A percentile compares a stretch with the other conserved stretches of the same genome.
These are phyloP conservation scores for Solanum aculeatissimum DNA, from an alignment of 305 asterid genomes.

Conservation along the genomic window DNA sequence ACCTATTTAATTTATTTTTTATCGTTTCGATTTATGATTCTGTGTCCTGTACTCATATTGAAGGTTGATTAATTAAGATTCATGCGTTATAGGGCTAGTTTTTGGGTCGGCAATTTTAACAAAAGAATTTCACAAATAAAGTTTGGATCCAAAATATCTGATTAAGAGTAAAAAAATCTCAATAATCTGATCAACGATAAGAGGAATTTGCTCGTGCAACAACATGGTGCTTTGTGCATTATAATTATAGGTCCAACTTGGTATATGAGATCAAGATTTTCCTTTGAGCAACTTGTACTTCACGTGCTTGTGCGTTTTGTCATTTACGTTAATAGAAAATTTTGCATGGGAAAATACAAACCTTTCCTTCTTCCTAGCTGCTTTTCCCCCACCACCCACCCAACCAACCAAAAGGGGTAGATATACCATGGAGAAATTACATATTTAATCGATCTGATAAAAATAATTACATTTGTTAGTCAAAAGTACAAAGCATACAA, in stretches of 20 bases:
- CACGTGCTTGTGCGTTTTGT: slow-evolving; percentile 13
- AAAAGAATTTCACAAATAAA: background rate
- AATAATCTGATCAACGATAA: background rate
- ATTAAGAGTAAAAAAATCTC: background rate
- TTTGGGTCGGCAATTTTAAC: background rate
- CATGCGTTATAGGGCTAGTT: fast-evolving
- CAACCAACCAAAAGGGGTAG: background rate
- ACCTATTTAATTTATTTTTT: background rate
- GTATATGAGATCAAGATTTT: background rate
- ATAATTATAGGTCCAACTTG: slow-evolving; percentile 2
- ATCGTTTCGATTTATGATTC: background rate
- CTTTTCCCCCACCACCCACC: background rate
- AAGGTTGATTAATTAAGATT: background rate
- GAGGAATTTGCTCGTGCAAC: slow-evolving; percentile 5
- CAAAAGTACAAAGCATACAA: too few species aligned
- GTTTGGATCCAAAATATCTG: fast-evolving
- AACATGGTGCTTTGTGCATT: slow-evolving; percentile 22
- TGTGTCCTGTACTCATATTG: fast-evolving
- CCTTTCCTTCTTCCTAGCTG: background rate
- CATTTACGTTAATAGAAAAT: background rate
- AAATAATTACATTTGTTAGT: background rate
- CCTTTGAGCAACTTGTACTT: slow-evolving; percentile 2
- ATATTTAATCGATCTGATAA: background rate
- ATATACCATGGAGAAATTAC: background rate
- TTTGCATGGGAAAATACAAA: slow-evolving; percentile 2